phyloP scores from a whole-genome alignment of 2,329 filamentous ascomycete species.

The Colletotrichum paranaense region DNA sequence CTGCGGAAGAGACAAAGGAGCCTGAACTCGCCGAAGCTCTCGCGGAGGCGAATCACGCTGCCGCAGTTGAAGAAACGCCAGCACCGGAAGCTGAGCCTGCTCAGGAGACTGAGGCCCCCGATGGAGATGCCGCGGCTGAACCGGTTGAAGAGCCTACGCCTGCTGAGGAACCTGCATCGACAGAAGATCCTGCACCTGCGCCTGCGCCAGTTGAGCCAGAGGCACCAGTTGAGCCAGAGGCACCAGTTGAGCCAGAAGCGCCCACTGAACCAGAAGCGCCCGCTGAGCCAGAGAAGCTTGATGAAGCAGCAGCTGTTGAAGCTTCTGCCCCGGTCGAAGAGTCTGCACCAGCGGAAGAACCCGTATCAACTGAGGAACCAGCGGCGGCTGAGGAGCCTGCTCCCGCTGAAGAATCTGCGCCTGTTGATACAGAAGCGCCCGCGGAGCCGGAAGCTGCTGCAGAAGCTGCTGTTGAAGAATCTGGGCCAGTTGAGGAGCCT shows the following conservation, averaged over 20 bases:
- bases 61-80: slow-evolving; percentile 8
- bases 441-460: neutral
- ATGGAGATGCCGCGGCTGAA: neutral
- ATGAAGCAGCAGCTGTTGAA: neutral
- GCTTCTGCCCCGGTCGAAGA: neutral
- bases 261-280: no score
- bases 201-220: neutral
- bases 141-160: neutral
- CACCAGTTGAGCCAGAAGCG: neutral
- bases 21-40: slow-evolving; percentile 9
- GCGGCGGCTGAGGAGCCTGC: neutral
- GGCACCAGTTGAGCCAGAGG: no score
- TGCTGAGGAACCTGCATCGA: neutral
- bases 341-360: neutral
- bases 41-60: slow-evolving; percentile 10
- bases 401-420: neutral
- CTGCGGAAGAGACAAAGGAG: neutral
- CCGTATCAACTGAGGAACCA: neutral
- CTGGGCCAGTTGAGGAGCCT: neutral
- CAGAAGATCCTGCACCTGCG: neutral
- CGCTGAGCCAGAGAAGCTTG: neutral
- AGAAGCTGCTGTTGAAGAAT: neutral
- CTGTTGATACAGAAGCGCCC: neutral
- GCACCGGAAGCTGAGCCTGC: neutral
- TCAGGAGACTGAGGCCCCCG: neutral